Percentiles rank a stretch among this genome's conserved stretches.
phyloP scores from a whole-genome alignment of 176 grass and related monocot species.

The Rhynchospora breviuscula region DNA sequence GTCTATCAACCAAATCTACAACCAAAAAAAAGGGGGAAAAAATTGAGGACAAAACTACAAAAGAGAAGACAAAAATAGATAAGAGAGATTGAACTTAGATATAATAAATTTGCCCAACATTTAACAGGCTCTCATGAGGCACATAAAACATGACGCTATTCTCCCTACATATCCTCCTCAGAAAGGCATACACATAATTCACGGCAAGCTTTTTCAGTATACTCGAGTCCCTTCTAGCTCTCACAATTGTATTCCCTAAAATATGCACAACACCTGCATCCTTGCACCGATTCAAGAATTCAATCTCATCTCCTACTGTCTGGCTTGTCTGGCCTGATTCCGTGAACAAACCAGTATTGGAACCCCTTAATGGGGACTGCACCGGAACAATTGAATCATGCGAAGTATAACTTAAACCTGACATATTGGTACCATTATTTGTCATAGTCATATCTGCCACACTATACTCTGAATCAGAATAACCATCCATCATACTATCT shows the following conservation, averaged over 20 bases:
- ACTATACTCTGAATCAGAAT: constrained; percentile 75
- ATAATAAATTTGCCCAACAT: constrained; percentile 89
- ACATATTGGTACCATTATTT: constrained; percentile 25
- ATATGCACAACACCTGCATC: constrained; percentile 95
- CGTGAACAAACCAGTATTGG: neutral
- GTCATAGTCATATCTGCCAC: constrained; percentile 23
- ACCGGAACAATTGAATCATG: constrained; percentile 58
- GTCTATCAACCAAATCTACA: constrained; percentile 3
- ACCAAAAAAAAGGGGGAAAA: no score
- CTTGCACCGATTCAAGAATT: constrained; percentile 81
- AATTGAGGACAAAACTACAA: neutral
- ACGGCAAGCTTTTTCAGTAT: constrained; percentile 71
- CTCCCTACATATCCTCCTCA: constrained; percentile 86
- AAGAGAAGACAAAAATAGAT: neutral
- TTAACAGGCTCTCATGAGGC: constrained; percentile 85
- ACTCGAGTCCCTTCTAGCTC: constrained; percentile 56
- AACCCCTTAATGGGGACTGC: constrained; percentile 26
- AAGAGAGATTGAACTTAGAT: constrained; percentile 32
- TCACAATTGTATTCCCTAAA: constrained; percentile 87
- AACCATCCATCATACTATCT: constrained; percentile 95
- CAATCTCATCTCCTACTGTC: constrained; percentile 55
- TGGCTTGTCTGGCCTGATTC: constrained; percentile 36
- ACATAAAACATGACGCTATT: constrained; percentile 92
- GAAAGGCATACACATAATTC: constrained; percentile 84
- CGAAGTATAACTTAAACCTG: constrained; percentile 52